These are phyloP conservation scores for Sclerotiophoma versabilis DNA, from an alignment of 2,329 filamentous ascomycete genomes.

Conservation along the genomic window DNA sequence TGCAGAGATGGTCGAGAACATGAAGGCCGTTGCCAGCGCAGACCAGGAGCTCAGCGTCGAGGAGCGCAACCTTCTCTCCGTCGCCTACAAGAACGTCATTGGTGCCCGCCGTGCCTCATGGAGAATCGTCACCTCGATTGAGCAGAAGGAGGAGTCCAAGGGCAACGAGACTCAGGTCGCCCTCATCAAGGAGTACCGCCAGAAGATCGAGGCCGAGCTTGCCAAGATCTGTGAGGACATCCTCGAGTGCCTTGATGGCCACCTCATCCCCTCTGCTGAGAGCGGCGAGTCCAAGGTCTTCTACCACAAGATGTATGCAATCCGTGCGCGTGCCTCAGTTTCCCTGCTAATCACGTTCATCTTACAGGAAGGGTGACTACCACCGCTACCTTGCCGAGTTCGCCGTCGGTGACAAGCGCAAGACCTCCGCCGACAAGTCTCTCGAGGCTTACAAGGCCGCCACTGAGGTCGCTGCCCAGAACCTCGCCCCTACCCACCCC, in stretches of 20 bases:
- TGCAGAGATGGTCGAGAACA: constrained; percentile 99
- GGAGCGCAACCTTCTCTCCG: constrained; percentile 95
- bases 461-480: constrained; percentile 87
- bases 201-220: constrained; percentile 97
- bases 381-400: constrained; percentile 99
- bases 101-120: constrained; percentile 95
- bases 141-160: constrained; percentile 99
- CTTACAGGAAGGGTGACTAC: constrained; percentile 94
- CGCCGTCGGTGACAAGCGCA: constrained; percentile 91
- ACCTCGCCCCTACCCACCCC: constrained; percentile 89
- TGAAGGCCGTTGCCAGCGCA: constrained; percentile 96
- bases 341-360: constrained; percentile 30
- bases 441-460: constrained; percentile 97
- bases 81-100: constrained; percentile 99
- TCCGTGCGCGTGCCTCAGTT: background rate
- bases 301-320: constrained; percentile 94
- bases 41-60: constrained; percentile 74
- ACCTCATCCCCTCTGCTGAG: constrained; percentile 92
- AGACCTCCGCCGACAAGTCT: constrained; percentile 90
- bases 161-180: constrained; percentile 89
- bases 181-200: constrained; percentile 97
- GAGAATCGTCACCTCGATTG: constrained; percentile 98
- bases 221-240: constrained; percentile 98
- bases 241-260: constrained; percentile 90
- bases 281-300: constrained; percentile 99